These are phyloP conservation scores for Alternaria sp. DNA, from an alignment of 2,329 filamentous ascomycete genomes.

Conservation along the genomic window DNA sequence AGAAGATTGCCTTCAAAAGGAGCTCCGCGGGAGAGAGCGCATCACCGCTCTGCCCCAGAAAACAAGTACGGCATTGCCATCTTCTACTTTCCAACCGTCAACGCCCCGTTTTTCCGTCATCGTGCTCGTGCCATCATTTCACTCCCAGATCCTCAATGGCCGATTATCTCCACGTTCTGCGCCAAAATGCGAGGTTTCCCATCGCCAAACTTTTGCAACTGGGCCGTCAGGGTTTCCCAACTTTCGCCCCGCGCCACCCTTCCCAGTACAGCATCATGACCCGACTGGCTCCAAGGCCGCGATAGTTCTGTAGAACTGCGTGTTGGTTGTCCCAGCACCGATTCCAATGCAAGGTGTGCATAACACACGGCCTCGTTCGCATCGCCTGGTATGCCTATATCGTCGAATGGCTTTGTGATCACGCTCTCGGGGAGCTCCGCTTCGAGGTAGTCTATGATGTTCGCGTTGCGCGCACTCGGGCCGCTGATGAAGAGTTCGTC, in stretches of 20 bases:
- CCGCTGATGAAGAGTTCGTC: constrained; percentile 68
- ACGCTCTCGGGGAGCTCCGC: constrained; percentile 55
- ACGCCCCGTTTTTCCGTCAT: neutral
- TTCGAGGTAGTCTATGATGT: constrained; percentile 63
- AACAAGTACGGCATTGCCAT: neutral
- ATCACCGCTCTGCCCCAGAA: neutral
- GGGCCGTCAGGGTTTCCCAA: constrained; percentile 19
- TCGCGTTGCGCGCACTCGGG: constrained; percentile 64
- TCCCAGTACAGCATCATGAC: constrained; percentile 7
- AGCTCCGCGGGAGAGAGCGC: neutral
- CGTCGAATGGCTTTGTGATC: constrained; percentile 62
- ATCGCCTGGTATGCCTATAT: constrained; percentile 62
- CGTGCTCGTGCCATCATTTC: neutral
- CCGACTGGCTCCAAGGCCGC: neutral
- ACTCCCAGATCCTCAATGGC: constrained; percentile 1
- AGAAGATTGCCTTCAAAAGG: neutral
- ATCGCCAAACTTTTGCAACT: constrained; percentile 19
- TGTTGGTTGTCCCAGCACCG: constrained; percentile 32
- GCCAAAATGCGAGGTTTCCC: constrained; percentile 10
- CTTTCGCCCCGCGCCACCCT: constrained; percentile 17
- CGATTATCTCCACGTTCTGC: constrained; percentile 9
- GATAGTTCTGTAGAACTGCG: neutral
- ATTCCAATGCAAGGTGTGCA: constrained; percentile 67
- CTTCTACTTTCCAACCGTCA: neutral
- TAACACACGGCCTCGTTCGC: constrained; percentile 68